Conservation (phyloP, 169 alveolate species). For the Neospora caninum region DNA sequence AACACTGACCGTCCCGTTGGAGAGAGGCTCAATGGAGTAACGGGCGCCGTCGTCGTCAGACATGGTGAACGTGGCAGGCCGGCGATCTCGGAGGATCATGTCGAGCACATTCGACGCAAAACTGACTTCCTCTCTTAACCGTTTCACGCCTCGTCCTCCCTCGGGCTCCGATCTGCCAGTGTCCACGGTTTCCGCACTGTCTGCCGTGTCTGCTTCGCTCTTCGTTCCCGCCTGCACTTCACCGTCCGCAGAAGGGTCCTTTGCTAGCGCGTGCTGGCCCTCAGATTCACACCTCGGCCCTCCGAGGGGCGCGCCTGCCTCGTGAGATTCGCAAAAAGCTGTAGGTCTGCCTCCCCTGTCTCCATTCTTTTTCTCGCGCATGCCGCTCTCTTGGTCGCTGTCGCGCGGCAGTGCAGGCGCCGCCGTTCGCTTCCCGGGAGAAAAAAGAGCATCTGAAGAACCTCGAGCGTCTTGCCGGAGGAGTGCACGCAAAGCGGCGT, state of each 20-base stretch:
- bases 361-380: too few relatives aligned
- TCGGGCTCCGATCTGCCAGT: not conserved
- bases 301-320: too few relatives aligned
- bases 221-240: too few relatives aligned
- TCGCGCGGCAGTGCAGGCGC: not conserved
- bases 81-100: not conserved
- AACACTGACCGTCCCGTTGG: not conserved
- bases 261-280: too few relatives aligned
- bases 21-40: not conserved
- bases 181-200: not conserved
- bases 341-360: too few relatives aligned
- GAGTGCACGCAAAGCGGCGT: not conserved
- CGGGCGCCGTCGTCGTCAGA: not conserved
- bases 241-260: too few relatives aligned
- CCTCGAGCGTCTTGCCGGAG: not conserved
- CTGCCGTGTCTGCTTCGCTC: not conserved
- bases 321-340: too few relatives aligned
- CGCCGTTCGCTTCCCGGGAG: too few relatives aligned
- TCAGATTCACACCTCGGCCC: too few relatives aligned
- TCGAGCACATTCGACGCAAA: not conserved
- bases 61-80: not conserved
- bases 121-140: not conserved
- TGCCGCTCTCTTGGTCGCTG: too few relatives aligned
- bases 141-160: not conserved
- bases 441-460: not conserved